Base-by-base conservation (phyloP, 176 grass and related monocot genomes). In the Metroxylon sagu region DNA sequence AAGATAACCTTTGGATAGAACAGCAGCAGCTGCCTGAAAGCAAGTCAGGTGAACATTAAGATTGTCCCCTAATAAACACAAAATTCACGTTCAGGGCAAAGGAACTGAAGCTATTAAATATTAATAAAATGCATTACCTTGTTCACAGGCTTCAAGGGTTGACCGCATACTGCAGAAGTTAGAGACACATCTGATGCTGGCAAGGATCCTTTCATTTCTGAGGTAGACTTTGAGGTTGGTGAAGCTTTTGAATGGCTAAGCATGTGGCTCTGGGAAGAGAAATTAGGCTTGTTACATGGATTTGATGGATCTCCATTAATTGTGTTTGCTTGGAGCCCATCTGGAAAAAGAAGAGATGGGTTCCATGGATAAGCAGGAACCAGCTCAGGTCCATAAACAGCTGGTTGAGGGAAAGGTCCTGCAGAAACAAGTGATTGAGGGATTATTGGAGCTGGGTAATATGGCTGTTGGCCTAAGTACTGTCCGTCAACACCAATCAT, bases 351-450 rank as follows among this genome's bases (percentile, higher is more conserved):
- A 67, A 81, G 79, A 70, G 78, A 82, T 67, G 77, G 90, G 56
- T 89, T 79, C 85, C 90, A 83, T 55, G 82, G 66, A 74, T 83
- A 86, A 27, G 74, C 60, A 70, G 85, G 85, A 60, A 76, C 48
- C 73, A 85, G 51, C 69, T 89, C 85, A 64, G 82, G 56, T 59
- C 72, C 80, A 54, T 83, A 95, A 69, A 63, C 71, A 81, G 78
- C 48, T 60, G 79, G 63, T 56, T 82, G 85, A 29, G 79, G 54
- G 66, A 81, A 62, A 54, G 83, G 23, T 50, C 79, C 74, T 60
- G 76, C 71, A 48, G 85, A 59, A 53, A 53, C 59, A 59, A 69
- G 61, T 60, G 77, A 60, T 50, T 85, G 86, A 52, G 80, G 53
- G 18, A 70, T 57, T 51, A 81, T 30, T 73, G 74, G 49, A 69